These are phyloP conservation scores for Gossypium laxum DNA, from an alignment of 441 rosid genomes.

Conservation along the genomic window DNA sequence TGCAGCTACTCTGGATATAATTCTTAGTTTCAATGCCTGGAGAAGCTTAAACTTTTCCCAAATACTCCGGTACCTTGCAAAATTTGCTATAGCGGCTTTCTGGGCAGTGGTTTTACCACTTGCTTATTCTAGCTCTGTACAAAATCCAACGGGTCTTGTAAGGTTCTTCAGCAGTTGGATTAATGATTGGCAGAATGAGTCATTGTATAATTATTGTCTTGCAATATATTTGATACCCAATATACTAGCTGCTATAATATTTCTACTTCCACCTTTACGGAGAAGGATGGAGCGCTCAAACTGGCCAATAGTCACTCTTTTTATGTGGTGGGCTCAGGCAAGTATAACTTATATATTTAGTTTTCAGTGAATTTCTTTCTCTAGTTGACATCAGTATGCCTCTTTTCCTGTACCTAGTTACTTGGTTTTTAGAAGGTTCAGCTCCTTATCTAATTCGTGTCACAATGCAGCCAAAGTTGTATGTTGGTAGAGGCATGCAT, in stretches of 20 bases:
- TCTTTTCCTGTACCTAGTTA: not conserved
- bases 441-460: not conserved
- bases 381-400: not conserved
- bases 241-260: constrained; percentile 59
- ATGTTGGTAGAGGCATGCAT: constrained; percentile 88
- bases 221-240: constrained; percentile 79
- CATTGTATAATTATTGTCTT: constrained; percentile 64
- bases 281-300: constrained; percentile 84
- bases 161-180: constrained; percentile 62
- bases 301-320: constrained; percentile 51
- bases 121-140: constrained; percentile 63
- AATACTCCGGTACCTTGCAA: constrained; percentile 66
- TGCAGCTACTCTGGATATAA: constrained; percentile 74
- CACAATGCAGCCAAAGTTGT: constrained; percentile 50
- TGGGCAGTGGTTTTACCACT: constrained; percentile 85
- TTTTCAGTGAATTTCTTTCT: not conserved
- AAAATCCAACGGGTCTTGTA: constrained; percentile 63
- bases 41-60: constrained; percentile 70
- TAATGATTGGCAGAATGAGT: constrained; percentile 52
- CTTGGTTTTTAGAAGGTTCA: not conserved
- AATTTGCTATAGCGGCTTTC: constrained; percentile 64
- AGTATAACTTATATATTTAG: constrained; percentile 22
- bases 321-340: constrained; percentile 99
- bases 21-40: constrained; percentile 87
- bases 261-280: constrained; percentile 71